Base-by-base conservation (phyloP, 805 yeast species). In the Wickerhamiella alocasiicola region DNA sequence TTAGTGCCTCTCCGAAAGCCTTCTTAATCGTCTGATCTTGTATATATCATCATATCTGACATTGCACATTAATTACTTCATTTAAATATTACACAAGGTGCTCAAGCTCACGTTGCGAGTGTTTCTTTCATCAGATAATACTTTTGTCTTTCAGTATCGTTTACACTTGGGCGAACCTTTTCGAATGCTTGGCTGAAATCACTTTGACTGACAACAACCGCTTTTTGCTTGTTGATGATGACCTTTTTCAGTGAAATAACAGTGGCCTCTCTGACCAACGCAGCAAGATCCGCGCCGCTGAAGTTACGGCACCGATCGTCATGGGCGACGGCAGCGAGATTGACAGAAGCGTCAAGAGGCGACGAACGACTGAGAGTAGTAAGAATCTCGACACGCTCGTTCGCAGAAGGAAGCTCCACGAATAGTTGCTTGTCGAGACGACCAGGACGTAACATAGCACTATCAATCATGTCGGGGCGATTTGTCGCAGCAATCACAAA, bases 371-470 rank as follows among this genome's bases (percentile, higher is more conserved):
- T 72, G 23, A 85, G 72, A 0, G 97, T 85, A 46, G 68, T 70
- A 55, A 88, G 66, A 44, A 88, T 91, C 48, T 87, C 96, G 3
- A 70, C 62, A 47, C 95, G 69, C 57, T 91, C 98, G 2, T 64
- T 67, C 1, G 75, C 72, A 5, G 74, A 72, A 3, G 98, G 98
- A 39, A 88, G 67, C 56, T 88, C 96, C 20, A 88, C 88, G 59
- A 78, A 88, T 33, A 88, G 64, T 2, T 95, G 83, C 61, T 88
- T 91, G 56, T 91, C 97, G 52, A 88, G 68, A 60, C 98, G 74
- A 5, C 97, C 98, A 0, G 97, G 97, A 56, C 98, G 73, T 33
- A 91, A 63, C 97, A 88, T 91, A 0, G 98, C 98, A 3, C 95
- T 85, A 60, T 88, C 98, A 49, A 88, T 91, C 83, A 88, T 88